phyloP scores from a whole-genome alignment of 148 eudicot species.

The Silene latifolia region DNA sequence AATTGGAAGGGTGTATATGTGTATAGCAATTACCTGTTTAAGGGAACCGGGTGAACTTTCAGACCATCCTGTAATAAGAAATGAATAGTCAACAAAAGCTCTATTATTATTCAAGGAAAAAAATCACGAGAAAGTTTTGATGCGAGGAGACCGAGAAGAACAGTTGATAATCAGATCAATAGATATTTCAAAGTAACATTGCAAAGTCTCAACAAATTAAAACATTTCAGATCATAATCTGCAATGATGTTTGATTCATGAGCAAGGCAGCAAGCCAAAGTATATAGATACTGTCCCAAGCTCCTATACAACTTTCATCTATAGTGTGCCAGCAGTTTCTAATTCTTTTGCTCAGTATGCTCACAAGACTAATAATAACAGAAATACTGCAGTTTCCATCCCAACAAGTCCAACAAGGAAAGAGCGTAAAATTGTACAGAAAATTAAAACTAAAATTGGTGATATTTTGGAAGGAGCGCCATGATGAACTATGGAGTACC shows the following conservation, averaged over 20 bases:
- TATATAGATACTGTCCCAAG: not conserved
- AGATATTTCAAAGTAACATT: not conserved
- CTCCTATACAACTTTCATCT: not conserved
- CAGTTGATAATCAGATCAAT: not conserved
- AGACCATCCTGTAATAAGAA: conserved; percentile 45
- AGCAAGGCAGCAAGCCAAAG: not conserved
- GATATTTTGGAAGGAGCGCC: not conserved
- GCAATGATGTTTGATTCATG: not conserved
- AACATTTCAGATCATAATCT: not conserved
- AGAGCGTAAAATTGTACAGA: not conserved
- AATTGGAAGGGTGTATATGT: not conserved
- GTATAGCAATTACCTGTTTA: conserved; percentile 45
- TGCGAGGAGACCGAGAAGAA: not conserved
- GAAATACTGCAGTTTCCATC: not conserved
- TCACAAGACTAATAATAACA: too few species aligned
- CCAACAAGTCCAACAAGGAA: too few species aligned
- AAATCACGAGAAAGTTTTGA: not conserved
- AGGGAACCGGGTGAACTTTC: conserved; percentile 27
- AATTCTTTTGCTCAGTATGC: too few species aligned
- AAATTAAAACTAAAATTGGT: too few species aligned
- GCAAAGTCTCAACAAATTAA: not conserved
- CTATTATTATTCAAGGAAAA: not conserved
- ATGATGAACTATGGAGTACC: not conserved
- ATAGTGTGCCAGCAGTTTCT: not conserved
- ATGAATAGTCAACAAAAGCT: not conserved